Conservation (phyloP, 2,329 filamentous ascomycete genomes). For the Cladosporium sp. region DNA sequence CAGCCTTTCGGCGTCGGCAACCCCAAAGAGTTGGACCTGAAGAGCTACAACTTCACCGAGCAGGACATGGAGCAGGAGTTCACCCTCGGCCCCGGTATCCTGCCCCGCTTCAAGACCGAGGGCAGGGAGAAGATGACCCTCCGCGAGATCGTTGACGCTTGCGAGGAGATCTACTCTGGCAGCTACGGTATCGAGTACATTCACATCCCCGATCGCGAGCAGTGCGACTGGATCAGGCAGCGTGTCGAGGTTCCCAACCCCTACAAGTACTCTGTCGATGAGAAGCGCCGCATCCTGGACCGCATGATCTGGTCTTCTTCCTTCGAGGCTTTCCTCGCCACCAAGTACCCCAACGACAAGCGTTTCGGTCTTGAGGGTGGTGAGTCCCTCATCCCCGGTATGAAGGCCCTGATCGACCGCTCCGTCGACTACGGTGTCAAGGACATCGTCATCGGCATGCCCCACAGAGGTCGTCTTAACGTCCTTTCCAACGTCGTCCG, state of each 20-base stretch:
- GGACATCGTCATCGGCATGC: constrained; percentile 99
- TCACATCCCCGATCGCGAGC: constrained; percentile 94
- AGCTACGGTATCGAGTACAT: constrained; percentile 99
- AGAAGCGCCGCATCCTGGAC: constrained; percentile 97
- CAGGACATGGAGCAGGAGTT: constrained; percentile 92
- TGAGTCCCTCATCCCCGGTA: constrained; percentile 93
- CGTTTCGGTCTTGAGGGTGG: constrained; percentile 97
- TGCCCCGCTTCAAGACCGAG: constrained; percentile 88
- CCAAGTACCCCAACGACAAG: constrained; percentile 99
- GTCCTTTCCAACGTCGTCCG: constrained; percentile 97
- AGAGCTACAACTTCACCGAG: constrained; percentile 93
- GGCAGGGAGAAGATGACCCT: constrained; percentile 93
- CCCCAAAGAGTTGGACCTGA: constrained; percentile 87
- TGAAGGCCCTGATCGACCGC: constrained; percentile 98
- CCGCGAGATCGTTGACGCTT: constrained; percentile 86
- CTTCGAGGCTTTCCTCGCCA: constrained; percentile 92
- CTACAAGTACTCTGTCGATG: constrained; percentile 96
- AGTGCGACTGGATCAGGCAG: constrained; percentile 97
- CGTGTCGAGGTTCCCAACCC: constrained; percentile 89
- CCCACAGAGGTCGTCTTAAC: constrained; percentile 96
- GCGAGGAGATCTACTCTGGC: constrained; percentile 94
- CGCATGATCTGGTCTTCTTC: constrained; percentile 98
- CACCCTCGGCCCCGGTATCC: constrained; percentile 85
- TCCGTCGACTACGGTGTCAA: constrained; percentile 98
- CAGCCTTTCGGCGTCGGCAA: constrained; percentile 75